Conservation (phyloP, 2,329 filamentous ascomycete genomes). For the Aspergillus sp. region DNA sequence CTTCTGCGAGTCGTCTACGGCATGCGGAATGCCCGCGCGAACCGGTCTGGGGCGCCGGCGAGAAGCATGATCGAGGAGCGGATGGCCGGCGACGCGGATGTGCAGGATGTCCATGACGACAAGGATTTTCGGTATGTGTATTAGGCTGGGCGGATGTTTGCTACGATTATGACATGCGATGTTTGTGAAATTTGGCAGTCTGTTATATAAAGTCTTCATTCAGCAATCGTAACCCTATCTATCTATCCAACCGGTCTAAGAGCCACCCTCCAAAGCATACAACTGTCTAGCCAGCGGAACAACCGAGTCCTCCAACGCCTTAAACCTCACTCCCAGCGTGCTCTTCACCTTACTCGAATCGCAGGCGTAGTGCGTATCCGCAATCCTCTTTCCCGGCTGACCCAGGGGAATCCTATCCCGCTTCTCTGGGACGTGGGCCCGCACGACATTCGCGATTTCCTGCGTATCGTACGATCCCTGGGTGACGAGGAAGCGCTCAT, state of each 20-base stretch:
- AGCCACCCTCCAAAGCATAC: conserved; percentile 12
- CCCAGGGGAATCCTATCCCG: conserved; percentile 12
- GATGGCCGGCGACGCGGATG: conserved; percentile 8
- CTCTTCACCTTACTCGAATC: conserved; percentile 40
- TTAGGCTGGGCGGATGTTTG: conserved; percentile 6
- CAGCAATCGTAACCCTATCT: too few species aligned
- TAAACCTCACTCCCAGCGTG: conserved; percentile 36
- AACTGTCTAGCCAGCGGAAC: conserved; percentile 13
- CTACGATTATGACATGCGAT: too few species aligned
- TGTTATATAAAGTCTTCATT: too few species aligned
- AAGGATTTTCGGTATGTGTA: conserved; percentile 23
- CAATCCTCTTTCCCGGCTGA: conserved; percentile 15
- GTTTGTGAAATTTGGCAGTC: too few species aligned
- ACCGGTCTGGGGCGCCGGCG: conserved; percentile 14
- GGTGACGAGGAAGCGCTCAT: conserved; percentile 17
- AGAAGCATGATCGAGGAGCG: conserved; percentile 10
- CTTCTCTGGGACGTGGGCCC: conserved; percentile 7
- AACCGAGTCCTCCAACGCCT: conserved; percentile 12
- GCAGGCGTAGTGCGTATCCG: conserved; percentile 30
- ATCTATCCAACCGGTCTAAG: too few species aligned
- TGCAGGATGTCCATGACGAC: conserved; percentile 16
- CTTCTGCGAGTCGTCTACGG: conserved; percentile 16
- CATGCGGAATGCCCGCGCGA: conserved; percentile 15
- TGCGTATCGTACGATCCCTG: conserved; percentile 20
- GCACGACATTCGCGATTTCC: conserved; percentile 20